phyloP scores from a whole-genome alignment of 2,329 filamentous ascomycete species.

The Calonectria pteridis region DNA sequence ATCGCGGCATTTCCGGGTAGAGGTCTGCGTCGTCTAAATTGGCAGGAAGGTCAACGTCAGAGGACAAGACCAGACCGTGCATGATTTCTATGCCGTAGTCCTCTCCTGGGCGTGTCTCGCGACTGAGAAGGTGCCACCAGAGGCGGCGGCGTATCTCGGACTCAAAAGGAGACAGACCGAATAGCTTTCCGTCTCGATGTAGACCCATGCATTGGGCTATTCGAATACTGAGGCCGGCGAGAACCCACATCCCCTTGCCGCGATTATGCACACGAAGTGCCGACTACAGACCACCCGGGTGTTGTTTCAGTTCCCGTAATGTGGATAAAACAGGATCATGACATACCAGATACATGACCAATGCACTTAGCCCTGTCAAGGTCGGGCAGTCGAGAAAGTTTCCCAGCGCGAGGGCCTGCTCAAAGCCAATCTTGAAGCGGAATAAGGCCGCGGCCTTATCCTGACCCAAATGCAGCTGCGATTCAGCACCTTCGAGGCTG shows the following conservation, averaged over 20 bases:
- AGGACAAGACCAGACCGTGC: background rate
- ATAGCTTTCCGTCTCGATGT: constrained; percentile 61
- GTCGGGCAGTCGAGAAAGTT: background rate
- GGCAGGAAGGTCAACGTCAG: constrained; percentile 64
- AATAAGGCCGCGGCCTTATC: background rate
- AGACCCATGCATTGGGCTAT: constrained; percentile 65
- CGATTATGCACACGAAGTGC: constrained; percentile 49
- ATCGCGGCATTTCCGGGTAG: constrained; percentile 59
- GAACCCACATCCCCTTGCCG: constrained; percentile 53
- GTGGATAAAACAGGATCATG: background rate
- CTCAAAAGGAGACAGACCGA: constrained; percentile 65
- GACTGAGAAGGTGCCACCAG: constrained; percentile 65
- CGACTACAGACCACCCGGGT: constrained; percentile 33
- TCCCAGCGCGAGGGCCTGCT: background rate
- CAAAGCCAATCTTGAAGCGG: background rate
- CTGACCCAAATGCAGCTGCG: background rate
- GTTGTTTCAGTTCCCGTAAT: background rate
- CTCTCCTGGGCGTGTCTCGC: constrained; percentile 65
- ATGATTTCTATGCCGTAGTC: constrained; percentile 62
- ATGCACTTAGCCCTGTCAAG: background rate
- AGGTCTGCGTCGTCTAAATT: constrained; percentile 67
- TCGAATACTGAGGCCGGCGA: constrained; percentile 59
- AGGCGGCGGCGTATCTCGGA: constrained; percentile 67
- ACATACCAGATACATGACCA: background rate
- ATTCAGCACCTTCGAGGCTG: background rate